Evolutionary conservation across 1,284 basidiomycete genomes (phyloP), one percentile per base, ranked within the genome.

Genomic region (Marasmius fiardii): DNA sequence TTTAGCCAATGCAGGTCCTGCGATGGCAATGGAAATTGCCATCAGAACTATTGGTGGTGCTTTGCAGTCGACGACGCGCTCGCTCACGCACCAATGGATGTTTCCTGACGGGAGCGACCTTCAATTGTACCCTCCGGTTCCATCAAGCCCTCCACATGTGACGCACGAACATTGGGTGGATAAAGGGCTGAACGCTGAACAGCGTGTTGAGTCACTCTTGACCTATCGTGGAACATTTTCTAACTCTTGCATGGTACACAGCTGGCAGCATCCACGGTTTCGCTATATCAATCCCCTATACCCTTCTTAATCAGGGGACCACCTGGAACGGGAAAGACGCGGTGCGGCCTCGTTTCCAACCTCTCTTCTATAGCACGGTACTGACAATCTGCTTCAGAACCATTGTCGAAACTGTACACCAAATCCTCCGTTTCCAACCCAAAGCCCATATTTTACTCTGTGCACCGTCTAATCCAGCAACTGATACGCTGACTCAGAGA

Each of bases 251-350:
- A n/a, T n/a, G n/a, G n/a, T n/a, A n/a, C n/a, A 18, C 56, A 78
- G 76, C 56, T 71, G 26, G 74, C 75, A 43, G 74, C 73, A n/a
- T 67, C 67, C 41, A 70, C 73, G 12, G 70, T 77, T 34, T 67
- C 75, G 1, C 61, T 74, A 16, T 68, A 73, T 55, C 70, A 74
- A 51, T 76, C 71, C 14, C 69, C 72, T 11, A 69, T 77, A 3
- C 77, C 76, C 0, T 75, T 73, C 55, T 62, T 79, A 1, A 77
- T 79, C 54, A 70, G 71, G 51, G 77, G 77, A 2, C 77, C 77
- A 10, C 75, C 77, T 18, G 77, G 77, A 1, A 79, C 77, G 16
- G 77, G 76, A 14, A 79, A 79, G 63, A 78, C 75, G 18, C 70
- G 73, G 72, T 73, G 49, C 21, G 51, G 52, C 18, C 10, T n/a